These are phyloP conservation scores for Rhodotorula sp. DNA, from an alignment of 1,284 basidiomycete species.

Conservation along the genomic window DNA sequence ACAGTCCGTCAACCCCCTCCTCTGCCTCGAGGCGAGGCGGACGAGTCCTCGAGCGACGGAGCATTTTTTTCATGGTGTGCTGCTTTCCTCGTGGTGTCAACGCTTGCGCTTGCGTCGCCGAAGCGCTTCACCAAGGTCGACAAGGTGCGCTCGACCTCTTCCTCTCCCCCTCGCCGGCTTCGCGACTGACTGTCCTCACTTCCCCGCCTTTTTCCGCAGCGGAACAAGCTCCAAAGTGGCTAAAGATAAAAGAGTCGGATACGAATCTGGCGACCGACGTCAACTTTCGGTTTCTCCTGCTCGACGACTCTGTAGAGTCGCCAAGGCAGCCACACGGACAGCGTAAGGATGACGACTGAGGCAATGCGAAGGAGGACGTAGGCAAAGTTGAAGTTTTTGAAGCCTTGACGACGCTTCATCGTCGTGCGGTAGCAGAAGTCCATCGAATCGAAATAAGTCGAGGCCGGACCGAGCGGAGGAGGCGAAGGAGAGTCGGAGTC, in stretches of 20 bases:
- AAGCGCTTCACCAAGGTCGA: too few relatives aligned
- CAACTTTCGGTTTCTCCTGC: constrained; percentile 63
- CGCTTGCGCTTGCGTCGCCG: too few relatives aligned
- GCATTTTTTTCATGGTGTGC: too few relatives aligned
- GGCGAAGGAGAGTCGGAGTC: constrained; percentile 57
- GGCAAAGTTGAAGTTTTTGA: constrained; percentile 70
- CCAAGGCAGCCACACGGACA: constrained; percentile 72
- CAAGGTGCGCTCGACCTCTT: background rate
- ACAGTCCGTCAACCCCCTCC: too few relatives aligned
- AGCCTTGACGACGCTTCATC: constrained; percentile 60
- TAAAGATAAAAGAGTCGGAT: too few relatives aligned
- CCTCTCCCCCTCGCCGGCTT: background rate
- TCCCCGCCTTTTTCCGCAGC: too few relatives aligned
- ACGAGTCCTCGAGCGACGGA: too few relatives aligned
- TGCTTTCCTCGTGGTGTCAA: too few relatives aligned
- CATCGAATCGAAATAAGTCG: constrained; percentile 62
- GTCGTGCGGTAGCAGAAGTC: constrained; percentile 68
- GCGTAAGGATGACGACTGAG: constrained; percentile 57
- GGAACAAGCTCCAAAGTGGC: too few relatives aligned
- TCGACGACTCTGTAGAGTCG: constrained; percentile 61
- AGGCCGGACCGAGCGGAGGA: constrained; percentile 58
- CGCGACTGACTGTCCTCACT: too few relatives aligned
- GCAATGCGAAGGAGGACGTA: constrained; percentile 64
- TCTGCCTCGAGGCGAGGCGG: too few relatives aligned
- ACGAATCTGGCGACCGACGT: constrained; percentile 42